phyloP scores from a whole-genome alignment of 345 rosid species.

The Laguncularia racemosa region DNA sequence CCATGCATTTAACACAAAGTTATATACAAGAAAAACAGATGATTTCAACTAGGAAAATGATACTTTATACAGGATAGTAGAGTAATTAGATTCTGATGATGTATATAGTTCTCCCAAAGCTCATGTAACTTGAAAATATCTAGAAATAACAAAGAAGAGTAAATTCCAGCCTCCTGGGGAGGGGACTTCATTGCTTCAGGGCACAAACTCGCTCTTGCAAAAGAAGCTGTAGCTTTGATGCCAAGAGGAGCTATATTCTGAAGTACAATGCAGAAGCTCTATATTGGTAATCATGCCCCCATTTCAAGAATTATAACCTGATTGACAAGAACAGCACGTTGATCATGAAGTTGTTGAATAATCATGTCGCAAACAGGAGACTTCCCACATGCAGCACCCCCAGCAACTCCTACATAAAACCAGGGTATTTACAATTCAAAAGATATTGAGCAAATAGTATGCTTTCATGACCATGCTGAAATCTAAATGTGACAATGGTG shows the following conservation, averaged over 20 bases:
- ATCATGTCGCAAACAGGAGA: conserved; percentile 94
- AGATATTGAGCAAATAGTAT: neutral
- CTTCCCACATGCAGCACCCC: conserved; percentile 91
- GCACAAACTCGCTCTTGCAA: no score
- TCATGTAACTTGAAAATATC: no score
- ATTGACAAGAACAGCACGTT: conserved; percentile 83
- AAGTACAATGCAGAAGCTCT: neutral
- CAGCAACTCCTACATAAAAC: conserved; percentile 59
- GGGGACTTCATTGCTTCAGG: neutral
- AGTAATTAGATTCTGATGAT: no score
- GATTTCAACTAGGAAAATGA: no score
- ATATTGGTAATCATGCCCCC: neutral
- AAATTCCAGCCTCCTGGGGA: neutral
- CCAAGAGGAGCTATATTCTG: no score
- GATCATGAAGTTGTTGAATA: conserved; percentile 92
- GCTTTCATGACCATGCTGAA: neutral
- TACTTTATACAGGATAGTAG: no score
- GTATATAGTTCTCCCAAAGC: no score
- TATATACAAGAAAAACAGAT: no score
- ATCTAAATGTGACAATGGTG: no score
- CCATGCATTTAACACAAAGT: no score
- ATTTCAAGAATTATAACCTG: conserved; percentile 36
- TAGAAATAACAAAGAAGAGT: neutral
- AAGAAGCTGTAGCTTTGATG: no score
- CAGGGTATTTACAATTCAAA: neutral